Base-by-base conservation (phyloP, 2,329 filamentous ascomycete species). In the Penicillium crustosum region DNA sequence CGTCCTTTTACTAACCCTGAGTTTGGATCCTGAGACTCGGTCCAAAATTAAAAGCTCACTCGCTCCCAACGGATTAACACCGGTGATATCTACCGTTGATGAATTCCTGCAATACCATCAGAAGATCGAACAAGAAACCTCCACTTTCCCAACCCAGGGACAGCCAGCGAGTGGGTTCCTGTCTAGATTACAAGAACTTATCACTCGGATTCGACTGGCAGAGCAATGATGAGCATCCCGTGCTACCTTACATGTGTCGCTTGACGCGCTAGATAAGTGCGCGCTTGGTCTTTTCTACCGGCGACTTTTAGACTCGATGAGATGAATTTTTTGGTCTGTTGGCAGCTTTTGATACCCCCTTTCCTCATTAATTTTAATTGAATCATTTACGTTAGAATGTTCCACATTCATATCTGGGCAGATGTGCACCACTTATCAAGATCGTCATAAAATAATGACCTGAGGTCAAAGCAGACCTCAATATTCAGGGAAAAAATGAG, bases 1-100 rank as follows among this genome's bases (percentile, higher is more conserved):
- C 0, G 87, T 97, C 15, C 80, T 96, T 6, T 81, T 97, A 2
- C 91, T 91, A 19, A 94, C 92, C 64, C 78, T 97, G 25, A 92
- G 87, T 65, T 79, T 94, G 29, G 79, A 83, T 53, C 60, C 70
- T 9, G 68, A 70, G 2, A 78, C 82, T 6, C 77, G 79, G 42
- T 54, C 65, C 10, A 74, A 75, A 25, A 72, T 86, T 17, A 74
- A 74, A 35, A 60, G 61, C 5, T 68, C 71, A 10, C 73, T 86
- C 29, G 78, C 79, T 2, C 76, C 77, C 1, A 71, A 79, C 27
- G 80, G 76, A 5, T 70, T 89, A 15, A 65, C 73, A 6, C 68
- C 78, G 17, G 73, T 89, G 19, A 70, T 88, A 25, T 78, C 79
- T 9, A 85, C 83, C 2, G 82, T 88, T 15, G 80, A 84, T 56